These are phyloP conservation scores for Cyanidioschyzon merolae DNA, from an alignment of 23 red algal genomes.

Conservation along the genomic window DNA sequence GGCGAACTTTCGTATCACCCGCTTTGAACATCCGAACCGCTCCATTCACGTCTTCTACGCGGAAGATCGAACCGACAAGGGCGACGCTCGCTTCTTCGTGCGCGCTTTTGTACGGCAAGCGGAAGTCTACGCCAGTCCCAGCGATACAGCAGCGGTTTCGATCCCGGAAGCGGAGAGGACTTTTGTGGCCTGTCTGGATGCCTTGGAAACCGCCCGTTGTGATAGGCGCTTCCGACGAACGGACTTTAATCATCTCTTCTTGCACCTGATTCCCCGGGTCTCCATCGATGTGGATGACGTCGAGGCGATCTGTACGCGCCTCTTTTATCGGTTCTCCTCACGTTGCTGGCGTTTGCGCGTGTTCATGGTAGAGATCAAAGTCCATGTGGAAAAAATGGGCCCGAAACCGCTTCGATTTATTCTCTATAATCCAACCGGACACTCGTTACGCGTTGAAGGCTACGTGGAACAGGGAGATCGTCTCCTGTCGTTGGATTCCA, in stretches of 20 bases:
- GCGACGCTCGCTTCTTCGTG: slow-evolving; percentile 95
- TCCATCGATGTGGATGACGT: slow-evolving; percentile 86
- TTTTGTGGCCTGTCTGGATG: slow-evolving; percentile 90
- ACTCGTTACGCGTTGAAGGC: slow-evolving; percentile 78
- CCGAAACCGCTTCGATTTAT: slow-evolving; percentile 73
- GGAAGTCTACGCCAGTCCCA: slow-evolving; percentile 53
- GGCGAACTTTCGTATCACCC: slow-evolving; percentile 77
- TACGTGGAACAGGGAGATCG: slow-evolving; percentile 75
- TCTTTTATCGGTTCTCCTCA: slow-evolving; percentile 78
- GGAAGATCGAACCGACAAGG: slow-evolving; percentile 52
- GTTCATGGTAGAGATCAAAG: slow-evolving; percentile 84
- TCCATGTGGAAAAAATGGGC: slow-evolving; percentile 25
- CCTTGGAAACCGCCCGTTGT: slow-evolving; percentile 89
- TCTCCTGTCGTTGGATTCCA: slow-evolving; percentile 42
- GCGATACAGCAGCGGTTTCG: slow-evolving; percentile 43
- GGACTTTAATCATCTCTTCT: slow-evolving; percentile 95
- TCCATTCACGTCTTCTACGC: slow-evolving; percentile 94
- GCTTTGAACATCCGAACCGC: slow-evolving; percentile 87
- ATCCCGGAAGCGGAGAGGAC: slow-evolving; percentile 91
- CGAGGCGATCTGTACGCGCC: slow-evolving; percentile 69
- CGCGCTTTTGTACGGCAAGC: slow-evolving; percentile 84
- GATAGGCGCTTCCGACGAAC: slow-evolving; percentile 72
- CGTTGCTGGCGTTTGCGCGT: slow-evolving; percentile 84
- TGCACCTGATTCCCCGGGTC: slow-evolving; percentile 71
- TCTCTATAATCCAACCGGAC: slow-evolving; percentile 92